Percentiles rank a stretch among this genome's conserved stretches.
Evolutionary conservation across 169 alveolate species (phyloP).

Genomic region (Eimeria necatrix): DNA sequence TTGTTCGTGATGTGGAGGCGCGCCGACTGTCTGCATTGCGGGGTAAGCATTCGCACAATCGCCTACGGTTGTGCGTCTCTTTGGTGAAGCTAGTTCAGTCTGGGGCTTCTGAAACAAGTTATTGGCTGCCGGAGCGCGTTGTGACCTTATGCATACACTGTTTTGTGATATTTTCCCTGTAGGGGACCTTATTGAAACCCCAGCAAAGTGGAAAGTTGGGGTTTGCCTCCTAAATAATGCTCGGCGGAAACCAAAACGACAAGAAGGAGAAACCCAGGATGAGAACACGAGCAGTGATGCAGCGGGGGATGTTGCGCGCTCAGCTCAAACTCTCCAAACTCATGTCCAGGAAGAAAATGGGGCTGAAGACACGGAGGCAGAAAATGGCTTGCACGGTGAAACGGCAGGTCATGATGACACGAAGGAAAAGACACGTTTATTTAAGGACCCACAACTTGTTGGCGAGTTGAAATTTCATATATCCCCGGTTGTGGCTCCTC

Average conservation of each 20-base stretch:
- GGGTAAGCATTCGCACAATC: constrained; percentile 6
- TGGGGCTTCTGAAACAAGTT: too few species aligned
- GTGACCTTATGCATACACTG: too few species aligned
- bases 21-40: constrained; percentile 52
- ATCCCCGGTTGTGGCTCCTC: constrained; percentile 44
- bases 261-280: neutral
- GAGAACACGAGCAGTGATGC: neutral
- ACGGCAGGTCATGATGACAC: neutral
- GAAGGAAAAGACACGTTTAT: neutral
- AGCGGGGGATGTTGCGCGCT: neutral
- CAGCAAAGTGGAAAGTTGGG: constrained; percentile 55
- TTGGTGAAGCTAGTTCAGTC: too few species aligned
- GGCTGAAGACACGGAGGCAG: neutral
- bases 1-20: constrained; percentile 49
- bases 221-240: constrained; percentile 34
- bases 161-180: neutral
- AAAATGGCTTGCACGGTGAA: constrained; percentile 1
- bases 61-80: neutral
- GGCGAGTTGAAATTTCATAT: constrained; percentile 63
- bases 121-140: too few species aligned
- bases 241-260: neutral
- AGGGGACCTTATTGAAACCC: neutral
- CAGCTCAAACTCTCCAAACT: neutral
- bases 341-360: neutral
- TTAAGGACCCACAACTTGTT: neutral